A percentile compares a stretch with the other conserved stretches of the same genome.
Conservation (phyloP, 139 green algal species). For the Gonium pectorale region DNA sequence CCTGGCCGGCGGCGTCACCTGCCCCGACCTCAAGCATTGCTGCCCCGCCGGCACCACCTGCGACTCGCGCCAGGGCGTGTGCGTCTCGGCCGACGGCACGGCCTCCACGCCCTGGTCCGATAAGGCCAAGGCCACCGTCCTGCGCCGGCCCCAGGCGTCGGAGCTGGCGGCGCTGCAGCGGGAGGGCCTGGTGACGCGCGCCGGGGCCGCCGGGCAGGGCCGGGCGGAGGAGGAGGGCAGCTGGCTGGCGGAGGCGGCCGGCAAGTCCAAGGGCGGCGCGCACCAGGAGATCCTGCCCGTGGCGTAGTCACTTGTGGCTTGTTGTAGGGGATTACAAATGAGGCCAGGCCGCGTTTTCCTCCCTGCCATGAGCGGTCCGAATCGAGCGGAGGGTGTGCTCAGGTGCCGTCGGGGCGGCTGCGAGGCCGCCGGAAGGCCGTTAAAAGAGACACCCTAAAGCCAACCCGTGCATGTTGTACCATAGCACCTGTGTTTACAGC, state of each 20-base stretch:
- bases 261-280: too few species aligned
- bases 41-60: slow-evolving; percentile 91
- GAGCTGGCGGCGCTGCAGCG: background rate
- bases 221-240: background rate
- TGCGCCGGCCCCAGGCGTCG: background rate
- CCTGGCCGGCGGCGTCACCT: slow-evolving; percentile 86
- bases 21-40: slow-evolving; percentile 94
- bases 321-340: too few species aligned
- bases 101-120: slow-evolving; percentile 47
- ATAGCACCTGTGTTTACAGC: too few species aligned
- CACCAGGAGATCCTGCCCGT: too few species aligned
- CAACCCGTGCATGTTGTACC: too few species aligned
- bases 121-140: slow-evolving; percentile 45
- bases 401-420: too few species aligned
- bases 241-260: background rate
- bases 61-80: slow-evolving; percentile 78
- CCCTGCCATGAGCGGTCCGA: too few species aligned
- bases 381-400: too few species aligned
- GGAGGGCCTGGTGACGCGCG: background rate
- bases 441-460: too few species aligned
- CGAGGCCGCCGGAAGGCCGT: too few species aligned
- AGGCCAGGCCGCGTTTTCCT: too few species aligned
- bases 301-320: too few species aligned
- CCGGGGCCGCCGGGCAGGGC: background rate
- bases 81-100: slow-evolving; percentile 58